Conservation (phyloP, 2,329 filamentous ascomycete species). For the Dothiorella sarmentorum region DNA sequence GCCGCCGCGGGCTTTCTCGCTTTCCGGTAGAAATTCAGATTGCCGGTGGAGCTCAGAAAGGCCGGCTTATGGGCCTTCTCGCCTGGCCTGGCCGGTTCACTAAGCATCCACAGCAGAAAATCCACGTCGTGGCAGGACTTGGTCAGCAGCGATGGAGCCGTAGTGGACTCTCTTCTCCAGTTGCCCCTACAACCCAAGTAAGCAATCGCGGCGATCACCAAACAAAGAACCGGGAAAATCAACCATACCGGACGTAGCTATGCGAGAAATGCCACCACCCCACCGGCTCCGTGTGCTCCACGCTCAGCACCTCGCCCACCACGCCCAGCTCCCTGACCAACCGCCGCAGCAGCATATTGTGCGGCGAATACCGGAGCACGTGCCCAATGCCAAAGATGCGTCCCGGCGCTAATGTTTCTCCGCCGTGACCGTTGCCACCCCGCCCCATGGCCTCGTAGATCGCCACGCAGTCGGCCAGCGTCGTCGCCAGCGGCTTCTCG, state of each 20-base stretch:
- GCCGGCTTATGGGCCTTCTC: slow-evolving; percentile 62
- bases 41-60: slow-evolving; percentile 71
- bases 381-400: slow-evolving; percentile 84
- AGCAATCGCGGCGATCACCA: background rate
- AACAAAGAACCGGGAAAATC: background rate
- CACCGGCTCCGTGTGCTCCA: slow-evolving; percentile 91
- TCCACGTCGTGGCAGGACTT: slow-evolving; percentile 98
- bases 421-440: too few species aligned
- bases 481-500: slow-evolving; percentile 89
- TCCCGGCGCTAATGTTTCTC: too few species aligned
- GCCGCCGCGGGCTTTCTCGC: slow-evolving; percentile 72
- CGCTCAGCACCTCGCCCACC: slow-evolving; percentile 79
- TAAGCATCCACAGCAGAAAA: slow-evolving; percentile 81
- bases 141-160: slow-evolving; percentile 79
- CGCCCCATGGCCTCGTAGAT: slow-evolving; percentile 61
- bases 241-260: slow-evolving; percentile 39
- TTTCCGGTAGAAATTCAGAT: slow-evolving; percentile 72
- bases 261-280: slow-evolving; percentile 94
- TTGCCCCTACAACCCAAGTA: slow-evolving; percentile 62
- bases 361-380: slow-evolving; percentile 87
- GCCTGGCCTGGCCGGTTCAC: slow-evolving; percentile 4
- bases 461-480: slow-evolving; percentile 69
- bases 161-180: slow-evolving; percentile 77
- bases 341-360: slow-evolving; percentile 80
- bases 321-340: slow-evolving; percentile 70